Evolutionary conservation across 768 basidiomycete genomes (phyloP).

Genomic region (Amanita rimosa): DNA sequence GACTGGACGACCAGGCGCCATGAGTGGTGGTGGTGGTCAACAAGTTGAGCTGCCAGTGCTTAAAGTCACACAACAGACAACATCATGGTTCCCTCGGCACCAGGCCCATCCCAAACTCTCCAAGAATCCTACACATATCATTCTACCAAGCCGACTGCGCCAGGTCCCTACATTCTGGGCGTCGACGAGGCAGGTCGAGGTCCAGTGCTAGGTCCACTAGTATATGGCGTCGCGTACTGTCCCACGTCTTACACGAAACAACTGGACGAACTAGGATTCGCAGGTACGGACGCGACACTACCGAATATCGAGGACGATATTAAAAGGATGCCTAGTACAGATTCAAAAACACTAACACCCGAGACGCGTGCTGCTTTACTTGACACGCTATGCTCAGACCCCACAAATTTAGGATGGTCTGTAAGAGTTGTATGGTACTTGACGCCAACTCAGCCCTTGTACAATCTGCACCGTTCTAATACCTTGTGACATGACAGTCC

Average conservation of each 20-base stretch:
- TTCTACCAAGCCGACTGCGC: slow-evolving; percentile 54
- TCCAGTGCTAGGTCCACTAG: slow-evolving; percentile 90
- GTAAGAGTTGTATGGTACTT: slow-evolving; percentile 62
- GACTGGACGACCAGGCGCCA: slow-evolving; percentile 52
- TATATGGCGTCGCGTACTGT: slow-evolving; percentile 94
- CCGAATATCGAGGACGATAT: not conserved
- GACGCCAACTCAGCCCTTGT: not conserved
- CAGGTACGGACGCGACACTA: slow-evolving; percentile 39
- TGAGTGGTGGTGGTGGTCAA: slow-evolving; percentile 17
- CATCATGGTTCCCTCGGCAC: slow-evolving; percentile 39
- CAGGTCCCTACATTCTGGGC: slow-evolving; percentile 85
- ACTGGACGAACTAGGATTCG: slow-evolving; percentile 79
- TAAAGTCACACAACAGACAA: not conserved
- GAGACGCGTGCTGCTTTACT: slow-evolving; percentile 58
- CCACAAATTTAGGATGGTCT: slow-evolving; percentile 68
- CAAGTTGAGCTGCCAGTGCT: too few species aligned
- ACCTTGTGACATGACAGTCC: slow-evolving; percentile 37
- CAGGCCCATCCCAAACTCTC: slow-evolving; percentile 45
- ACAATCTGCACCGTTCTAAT: not conserved
- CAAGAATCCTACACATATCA: slow-evolving; percentile 70
- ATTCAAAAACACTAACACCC: slow-evolving; percentile 84
- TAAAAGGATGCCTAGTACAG: slow-evolving; percentile 29
- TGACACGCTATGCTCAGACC: slow-evolving; percentile 56
- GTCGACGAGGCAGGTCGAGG: slow-evolving; percentile 99
- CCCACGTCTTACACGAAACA: slow-evolving; percentile 64